Base-by-base conservation (phyloP, 2,329 filamentous ascomycete genomes). In the Neoascochyta sp. region DNA sequence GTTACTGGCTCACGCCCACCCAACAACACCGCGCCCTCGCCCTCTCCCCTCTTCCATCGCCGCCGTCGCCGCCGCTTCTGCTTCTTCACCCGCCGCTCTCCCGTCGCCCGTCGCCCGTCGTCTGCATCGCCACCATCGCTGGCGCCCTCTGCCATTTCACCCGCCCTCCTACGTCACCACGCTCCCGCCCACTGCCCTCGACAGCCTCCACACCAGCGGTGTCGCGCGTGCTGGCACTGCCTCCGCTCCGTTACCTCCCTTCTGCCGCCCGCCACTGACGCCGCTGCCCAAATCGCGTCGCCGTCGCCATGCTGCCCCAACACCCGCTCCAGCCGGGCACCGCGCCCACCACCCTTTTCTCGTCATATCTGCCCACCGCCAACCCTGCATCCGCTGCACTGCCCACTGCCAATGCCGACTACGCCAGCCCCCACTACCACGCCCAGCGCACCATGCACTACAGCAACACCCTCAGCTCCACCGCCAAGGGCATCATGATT, bases 401-500 rank as follows among this genome's bases (percentile, higher is more conserved):
- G 23, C 43, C 55, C 22, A 34, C 45, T 17, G 39, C 43, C 38
- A 34, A 53, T 27, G 25, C 47, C 12, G 44, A 50, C 18, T 38
- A 36, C 7, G 24, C 39, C 28, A 29, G 47, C 32, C 21, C 15
- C 34, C 34, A 45, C 17, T n/a, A n/a, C n/a, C 40, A 44, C 20
- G 30, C 30, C 14, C 35, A 33, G 11, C 29, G 31, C 20, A 37
- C 43, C 10, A 17, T 40, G 9, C 34, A 37, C 18, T 45, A 48
- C 30, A 43, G 51, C 24, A 40, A 42, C 33, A 41, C 40, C 27
- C 46, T 62, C 45, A 71, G 70, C 32, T 77, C 75, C 20, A 78
- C 77, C 31, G 78, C 77, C 36, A 80, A 78, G 59, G 90, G 90
- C 62, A 86, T 96, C 54, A 75, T 96, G 64, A 96, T 98, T 62